Base-by-base conservation (phyloP, 441 rosid genomes). In the Euphorbia schlechtendalii region DNA sequence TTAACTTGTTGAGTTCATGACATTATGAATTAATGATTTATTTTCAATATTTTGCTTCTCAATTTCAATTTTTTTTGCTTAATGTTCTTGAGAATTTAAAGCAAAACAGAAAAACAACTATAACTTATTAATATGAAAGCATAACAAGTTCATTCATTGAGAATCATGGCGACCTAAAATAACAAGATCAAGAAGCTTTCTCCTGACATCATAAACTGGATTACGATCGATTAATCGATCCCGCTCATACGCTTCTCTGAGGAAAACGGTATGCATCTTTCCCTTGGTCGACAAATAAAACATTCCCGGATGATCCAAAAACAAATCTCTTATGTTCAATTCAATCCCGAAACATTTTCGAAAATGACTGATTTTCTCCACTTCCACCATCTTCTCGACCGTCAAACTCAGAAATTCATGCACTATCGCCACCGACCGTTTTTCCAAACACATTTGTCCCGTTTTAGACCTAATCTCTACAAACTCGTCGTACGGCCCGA, bases 251-350 rank as follows among this genome's bases (percentile, higher is more conserved):
- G 88, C 93, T 74, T 93, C 97, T 76, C 98, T 85, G 15, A 88
- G 83, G 69, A 90, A 90, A 64, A 92, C 80, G 1, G 89, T 88
- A 68, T 90, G 96, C 59, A 76, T 84, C 64, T 86, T 83, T 56
- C 93, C 97, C 74, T 90, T 85, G 3, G 91, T 90, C 10, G 93
- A 93, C 69, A 88, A 59, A 67, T 85, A 88, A 81, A 86, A 88
- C 61, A 90, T 78, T 4, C 98, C 95, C 0, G 92, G 96, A 71
- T 90, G 96, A 79, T 87, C 92, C 79, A 93, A 80, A 80, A 93
- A 85, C 81, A 90, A 74, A 67, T 86, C 92, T 78, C 92, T 79
- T 6, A 86, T 75, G 70, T 90, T 93, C 65, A 86, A 65, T 67
- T 87, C 92, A 71, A 93, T 83, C 69, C 83, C 83, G 27, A 88